Percentiles rank a stretch among this genome's conserved stretches.
phyloP scores from a whole-genome alignment of 768 basidiomycete genomes.

The Termitomyces bulborhizus region DNA sequence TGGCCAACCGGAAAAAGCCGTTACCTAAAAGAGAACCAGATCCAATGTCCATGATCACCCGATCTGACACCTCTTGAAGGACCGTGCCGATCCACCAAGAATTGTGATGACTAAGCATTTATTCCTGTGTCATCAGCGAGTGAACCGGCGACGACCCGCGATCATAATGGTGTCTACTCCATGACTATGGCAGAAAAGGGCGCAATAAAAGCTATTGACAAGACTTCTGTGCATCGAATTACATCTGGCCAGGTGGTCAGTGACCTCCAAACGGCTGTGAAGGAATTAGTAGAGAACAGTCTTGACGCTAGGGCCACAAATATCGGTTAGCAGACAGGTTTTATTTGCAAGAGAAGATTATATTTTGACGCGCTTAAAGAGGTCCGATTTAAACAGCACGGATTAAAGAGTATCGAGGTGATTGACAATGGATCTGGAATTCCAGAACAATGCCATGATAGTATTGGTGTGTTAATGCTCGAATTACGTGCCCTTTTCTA shows the following conservation, averaged over 20 bases:
- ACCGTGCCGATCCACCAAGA: too few relatives aligned
- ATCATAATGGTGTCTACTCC: too few relatives aligned
- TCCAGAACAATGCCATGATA: slow-evolving; percentile 65
- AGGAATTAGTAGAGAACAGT: slow-evolving; percentile 95
- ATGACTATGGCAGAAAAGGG: slow-evolving; percentile 2
- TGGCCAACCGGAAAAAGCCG: too few relatives aligned
- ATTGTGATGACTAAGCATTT: too few relatives aligned
- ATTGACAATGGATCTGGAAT: slow-evolving; percentile 93
- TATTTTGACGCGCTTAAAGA: slow-evolving; percentile 39
- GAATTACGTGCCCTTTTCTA: not conserved
- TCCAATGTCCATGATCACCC: too few relatives aligned
- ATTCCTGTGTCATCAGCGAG: too few relatives aligned
- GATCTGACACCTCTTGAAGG: too few relatives aligned
- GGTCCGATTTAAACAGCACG: slow-evolving; percentile 85
- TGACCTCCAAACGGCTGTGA: slow-evolving; percentile 89
- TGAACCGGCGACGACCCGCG: too few relatives aligned
- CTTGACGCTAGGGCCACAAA: slow-evolving; percentile 87
- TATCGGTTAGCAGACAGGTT: slow-evolving; percentile 52
- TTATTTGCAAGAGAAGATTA: not conserved
- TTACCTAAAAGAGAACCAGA: too few relatives aligned
- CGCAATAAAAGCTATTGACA: slow-evolving; percentile 61
- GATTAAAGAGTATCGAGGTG: slow-evolving; percentile 77
- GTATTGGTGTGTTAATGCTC: slow-evolving; percentile 52
- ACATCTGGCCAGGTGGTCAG: slow-evolving; percentile 94
- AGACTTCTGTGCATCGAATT: slow-evolving; percentile 75